A percentile compares a stretch with the other conserved stretches of the same genome.
phyloP scores from a whole-genome alignment of 78 protist species.

The Cavenderia fasciculata region DNA sequence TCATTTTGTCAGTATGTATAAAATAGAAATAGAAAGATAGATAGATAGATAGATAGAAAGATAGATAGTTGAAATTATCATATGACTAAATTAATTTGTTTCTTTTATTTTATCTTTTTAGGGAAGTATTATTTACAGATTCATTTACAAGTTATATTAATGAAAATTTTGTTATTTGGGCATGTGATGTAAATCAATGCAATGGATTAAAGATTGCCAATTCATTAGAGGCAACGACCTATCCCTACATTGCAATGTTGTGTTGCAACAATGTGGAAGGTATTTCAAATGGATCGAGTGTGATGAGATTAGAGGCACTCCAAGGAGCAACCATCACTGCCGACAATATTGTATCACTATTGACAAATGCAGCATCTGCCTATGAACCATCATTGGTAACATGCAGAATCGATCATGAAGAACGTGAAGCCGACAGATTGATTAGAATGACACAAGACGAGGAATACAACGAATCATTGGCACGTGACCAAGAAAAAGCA shows the following conservation, averaged over 20 bases:
- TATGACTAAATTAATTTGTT: not conserved
- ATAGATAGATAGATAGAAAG: too few relatives aligned
- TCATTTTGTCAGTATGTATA: slow-evolving; percentile 41
- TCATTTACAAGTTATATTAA: slow-evolving; percentile 53
- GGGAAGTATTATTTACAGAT: slow-evolving; percentile 41
- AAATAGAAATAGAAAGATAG: too few relatives aligned
- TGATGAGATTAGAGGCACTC: slow-evolving; percentile 9
- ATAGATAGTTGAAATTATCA: too few relatives aligned
- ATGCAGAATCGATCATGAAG: slow-evolving; percentile 35
- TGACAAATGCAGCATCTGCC: not conserved
- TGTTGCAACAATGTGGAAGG: slow-evolving; percentile 45
- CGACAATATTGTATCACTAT: not conserved
- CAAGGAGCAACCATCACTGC: slow-evolving; percentile 4
- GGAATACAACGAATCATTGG: slow-evolving; percentile 26
- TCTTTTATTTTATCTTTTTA: not conserved
- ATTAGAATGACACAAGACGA: slow-evolving; percentile 71
- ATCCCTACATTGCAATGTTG: slow-evolving; percentile 29
- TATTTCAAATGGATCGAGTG: slow-evolving; percentile 2
- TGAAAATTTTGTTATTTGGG: slow-evolving; percentile 50
- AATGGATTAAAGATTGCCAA: slow-evolving; percentile 29
- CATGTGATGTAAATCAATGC: slow-evolving; percentile 26
- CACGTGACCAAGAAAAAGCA: slow-evolving; percentile 54
- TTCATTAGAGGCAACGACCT: slow-evolving; percentile 25
- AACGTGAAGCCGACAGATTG: slow-evolving; percentile 55
- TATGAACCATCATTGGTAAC: slow-evolving; percentile 50